Conservation (phyloP, 305 asterid species). For the Plantago coronopus region DNA sequence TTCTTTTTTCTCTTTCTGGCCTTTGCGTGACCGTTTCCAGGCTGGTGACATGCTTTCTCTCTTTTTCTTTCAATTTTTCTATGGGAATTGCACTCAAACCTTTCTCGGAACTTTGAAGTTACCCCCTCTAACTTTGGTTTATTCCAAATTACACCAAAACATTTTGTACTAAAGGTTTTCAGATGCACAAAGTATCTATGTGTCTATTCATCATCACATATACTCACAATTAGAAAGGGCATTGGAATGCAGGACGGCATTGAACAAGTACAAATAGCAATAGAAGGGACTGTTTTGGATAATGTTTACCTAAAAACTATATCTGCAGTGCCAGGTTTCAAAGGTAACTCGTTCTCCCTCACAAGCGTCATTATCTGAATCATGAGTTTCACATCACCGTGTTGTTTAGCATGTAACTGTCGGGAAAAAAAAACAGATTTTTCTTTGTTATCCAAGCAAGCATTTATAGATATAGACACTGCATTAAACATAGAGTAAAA, state of each 20-base stretch:
- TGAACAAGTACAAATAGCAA: constrained; percentile 1
- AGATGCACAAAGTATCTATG: too few species aligned
- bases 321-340: constrained; percentile 91
- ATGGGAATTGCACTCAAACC: too few species aligned
- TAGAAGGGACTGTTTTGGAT: constrained; percentile 7
- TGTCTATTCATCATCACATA: background rate
- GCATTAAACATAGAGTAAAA: background rate
- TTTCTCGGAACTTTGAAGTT: too few species aligned
- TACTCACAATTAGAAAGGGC: too few species aligned
- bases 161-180: too few species aligned
- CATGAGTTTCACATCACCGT: constrained; percentile 67
- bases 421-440: constrained; percentile 25
- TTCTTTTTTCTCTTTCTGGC: too few species aligned
- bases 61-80: too few species aligned
- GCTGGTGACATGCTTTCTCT: too few species aligned
- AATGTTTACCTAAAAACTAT: constrained; percentile 62
- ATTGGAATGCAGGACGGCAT: background rate
- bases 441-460: constrained; percentile 9
- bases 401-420: constrained; percentile 84
- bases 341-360: constrained; percentile 57
- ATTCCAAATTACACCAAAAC: too few species aligned
- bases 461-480: constrained; percentile 18
- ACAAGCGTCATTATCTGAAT: constrained; percentile 60
- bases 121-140: too few species aligned
- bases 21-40: too few species aligned